Base-by-base conservation (phyloP, 495 filamentous ascomycete genomes). In the Daldinia grandis region DNA sequence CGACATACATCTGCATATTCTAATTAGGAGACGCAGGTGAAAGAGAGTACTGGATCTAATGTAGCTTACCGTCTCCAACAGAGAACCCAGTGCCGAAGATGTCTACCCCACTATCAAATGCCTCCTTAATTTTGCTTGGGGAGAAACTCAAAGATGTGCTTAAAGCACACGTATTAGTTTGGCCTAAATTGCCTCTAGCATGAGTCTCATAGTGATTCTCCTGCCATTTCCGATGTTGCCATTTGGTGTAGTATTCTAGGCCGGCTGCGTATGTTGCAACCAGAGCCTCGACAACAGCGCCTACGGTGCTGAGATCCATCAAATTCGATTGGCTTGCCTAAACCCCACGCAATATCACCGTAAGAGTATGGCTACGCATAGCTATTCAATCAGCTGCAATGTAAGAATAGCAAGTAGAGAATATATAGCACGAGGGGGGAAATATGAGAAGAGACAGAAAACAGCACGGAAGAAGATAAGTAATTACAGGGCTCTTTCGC, bases 11-110 rank as follows among this genome's bases (percentile, higher is more conserved):
- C 78, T 80, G 33, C 15, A 27, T 54, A 14, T 35, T 50, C 31
- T 27, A 6, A 44, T 59, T 63, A 72, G 70, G 33, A 57, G 27
- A 7, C 21, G 2, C 38, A 58, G 10, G 65, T 4, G 9, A 27
- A n/a, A 44, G 9, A 27, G n/a, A 44, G 12, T 8, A n/a, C 19
- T 21, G 27, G 19, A 38, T 40, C 33, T n/a, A 54, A 60, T 17
- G n/a, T n/a, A 64, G 56, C 76, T 65, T 58, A 82, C 80, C 77
- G 37, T 82, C 78, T 33, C 80, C 80, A 8, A 56, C 63, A 4
- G 73, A 59, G 57, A 79, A 82, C 2, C 76, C 75, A 10, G 71
- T 54, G 4, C 80, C 80, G 50, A 82, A 74, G 19, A 82, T 73
- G 19, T 79, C 77, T 5, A 68, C 76, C 35, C 71, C 79, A 8